phyloP scores from a whole-genome alignment of 345 rosid genomes.

The Psidium guajava region DNA sequence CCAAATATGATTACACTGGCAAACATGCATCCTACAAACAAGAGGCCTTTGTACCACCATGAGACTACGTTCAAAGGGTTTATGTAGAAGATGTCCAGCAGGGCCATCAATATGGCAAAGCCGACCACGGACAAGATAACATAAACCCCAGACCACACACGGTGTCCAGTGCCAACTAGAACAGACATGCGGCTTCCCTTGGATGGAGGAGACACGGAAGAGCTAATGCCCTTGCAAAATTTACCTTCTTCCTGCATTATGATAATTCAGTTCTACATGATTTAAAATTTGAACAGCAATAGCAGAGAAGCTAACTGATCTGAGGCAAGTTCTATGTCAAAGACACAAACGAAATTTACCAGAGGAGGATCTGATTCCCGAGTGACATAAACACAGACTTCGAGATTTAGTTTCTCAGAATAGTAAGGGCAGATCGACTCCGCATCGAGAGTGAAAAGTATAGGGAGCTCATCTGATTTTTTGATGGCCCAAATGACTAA shows the following conservation, averaged over 20 bases:
- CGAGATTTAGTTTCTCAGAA: constrained; percentile 42
- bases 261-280: not conserved
- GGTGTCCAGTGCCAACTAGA: constrained; percentile 76
- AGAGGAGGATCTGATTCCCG: constrained; percentile 59
- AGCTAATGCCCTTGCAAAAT: constrained; percentile 10
- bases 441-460: constrained; percentile 47
- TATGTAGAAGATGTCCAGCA: constrained; percentile 44
- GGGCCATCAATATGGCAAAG: constrained; percentile 26
- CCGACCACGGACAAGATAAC: constrained; percentile 48
- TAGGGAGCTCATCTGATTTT: constrained; percentile 68
- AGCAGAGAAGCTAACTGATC: not conserved
- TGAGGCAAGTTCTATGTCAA: not conserved
- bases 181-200: constrained; percentile 49
- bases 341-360: constrained; percentile 20
- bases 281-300: not conserved
- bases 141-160: constrained; percentile 69
- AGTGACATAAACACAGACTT: constrained; percentile 51
- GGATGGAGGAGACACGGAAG: constrained; percentile 23
- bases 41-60: constrained; percentile 91
- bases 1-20: constrained; percentile 56
- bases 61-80: constrained; percentile 32
- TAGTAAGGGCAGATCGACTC: constrained; percentile 52
- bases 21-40: constrained; percentile 54
- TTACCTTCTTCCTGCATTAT: constrained; percentile 70
- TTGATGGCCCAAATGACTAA: constrained; percentile 81